These are phyloP conservation scores for Serendipita sp. DNA, from an alignment of 768 basidiomycete genomes.

Conservation along the genomic window DNA sequence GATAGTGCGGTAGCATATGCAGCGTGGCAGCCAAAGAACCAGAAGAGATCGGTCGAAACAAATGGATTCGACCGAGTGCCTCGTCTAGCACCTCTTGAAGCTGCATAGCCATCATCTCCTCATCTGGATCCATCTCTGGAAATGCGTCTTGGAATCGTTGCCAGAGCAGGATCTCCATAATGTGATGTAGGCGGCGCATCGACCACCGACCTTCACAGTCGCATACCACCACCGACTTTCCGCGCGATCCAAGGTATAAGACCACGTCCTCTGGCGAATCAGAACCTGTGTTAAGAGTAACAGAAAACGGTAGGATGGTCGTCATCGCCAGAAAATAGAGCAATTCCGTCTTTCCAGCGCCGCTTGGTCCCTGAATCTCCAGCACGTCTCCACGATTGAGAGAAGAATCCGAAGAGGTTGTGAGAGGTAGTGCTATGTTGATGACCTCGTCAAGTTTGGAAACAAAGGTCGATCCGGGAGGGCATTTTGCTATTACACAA, in stretches of 20 bases:
- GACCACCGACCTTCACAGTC: constrained; percentile 60
- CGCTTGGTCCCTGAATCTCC: constrained; percentile 61
- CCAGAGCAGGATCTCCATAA: constrained; percentile 36
- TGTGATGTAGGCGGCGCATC: constrained; percentile 33
- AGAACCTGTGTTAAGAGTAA: not conserved
- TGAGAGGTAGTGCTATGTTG: not conserved
- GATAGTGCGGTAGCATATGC: constrained; percentile 38
- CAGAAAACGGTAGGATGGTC: constrained; percentile 36
- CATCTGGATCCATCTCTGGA: not conserved
- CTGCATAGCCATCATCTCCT: not conserved
- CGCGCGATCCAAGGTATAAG: constrained; percentile 37
- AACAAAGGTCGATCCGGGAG: constrained; percentile 15
- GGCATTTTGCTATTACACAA: not conserved
- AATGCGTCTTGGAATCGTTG: constrained; percentile 7
- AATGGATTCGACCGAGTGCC: constrained; percentile 40
- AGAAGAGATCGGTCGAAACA: constrained; percentile 56
- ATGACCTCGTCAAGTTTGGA: constrained; percentile 15
- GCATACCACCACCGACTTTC: constrained; percentile 47
- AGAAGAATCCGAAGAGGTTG: constrained; percentile 15
- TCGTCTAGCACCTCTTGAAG: constrained; percentile 18
- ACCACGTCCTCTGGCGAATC: constrained; percentile 17
- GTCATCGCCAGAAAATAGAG: constrained; percentile 46
- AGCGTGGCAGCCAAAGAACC: constrained; percentile 56
- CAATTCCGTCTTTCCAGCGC: constrained; percentile 67
- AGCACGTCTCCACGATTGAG: constrained; percentile 45